phyloP scores from a whole-genome alignment of 352 stramenopile species.

The Globisporangium abappressorium region DNA sequence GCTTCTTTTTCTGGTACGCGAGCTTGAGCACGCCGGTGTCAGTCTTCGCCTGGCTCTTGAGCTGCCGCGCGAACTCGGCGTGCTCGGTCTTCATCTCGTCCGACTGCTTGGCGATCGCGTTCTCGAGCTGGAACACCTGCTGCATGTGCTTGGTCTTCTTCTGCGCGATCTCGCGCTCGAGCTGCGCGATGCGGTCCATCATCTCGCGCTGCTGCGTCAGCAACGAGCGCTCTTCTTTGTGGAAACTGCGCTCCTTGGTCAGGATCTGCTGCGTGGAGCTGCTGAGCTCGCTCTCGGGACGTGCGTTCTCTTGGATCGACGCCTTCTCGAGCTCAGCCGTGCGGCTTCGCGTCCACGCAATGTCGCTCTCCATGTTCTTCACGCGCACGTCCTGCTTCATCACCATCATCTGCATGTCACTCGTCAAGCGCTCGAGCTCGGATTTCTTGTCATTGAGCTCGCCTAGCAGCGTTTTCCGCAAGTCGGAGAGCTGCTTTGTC shows the following conservation, averaged over 20 bases:
- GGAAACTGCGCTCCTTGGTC: conserved; percentile 45
- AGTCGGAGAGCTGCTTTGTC: conserved; percentile 51
- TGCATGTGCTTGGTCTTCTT: conserved; percentile 65
- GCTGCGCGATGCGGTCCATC: conserved; percentile 49
- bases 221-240: conserved; percentile 52
- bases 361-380: conserved; percentile 47
- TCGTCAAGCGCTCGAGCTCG: conserved; percentile 40
- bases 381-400: conserved; percentile 55
- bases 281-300: conserved; percentile 30
- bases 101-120: conserved; percentile 28
- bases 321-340: conserved; percentile 44
- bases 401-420: conserved; percentile 51
- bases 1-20: conserved; percentile 52
- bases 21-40: conserved; percentile 42
- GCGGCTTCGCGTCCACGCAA: conserved; percentile 49
- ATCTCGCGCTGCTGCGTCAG: conserved; percentile 55
- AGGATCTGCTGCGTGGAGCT: conserved; percentile 37
- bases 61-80: conserved; percentile 43
- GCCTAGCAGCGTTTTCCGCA: conserved; percentile 36
- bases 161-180: conserved; percentile 51
- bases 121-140: conserved; percentile 49
- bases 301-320: conserved; percentile 26
- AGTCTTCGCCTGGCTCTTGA: conserved; percentile 56
- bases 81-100: conserved; percentile 41
- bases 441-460: conserved; percentile 50